phyloP scores from a whole-genome alignment of 345 rosid genomes.

The Fremontodendron californicum region DNA sequence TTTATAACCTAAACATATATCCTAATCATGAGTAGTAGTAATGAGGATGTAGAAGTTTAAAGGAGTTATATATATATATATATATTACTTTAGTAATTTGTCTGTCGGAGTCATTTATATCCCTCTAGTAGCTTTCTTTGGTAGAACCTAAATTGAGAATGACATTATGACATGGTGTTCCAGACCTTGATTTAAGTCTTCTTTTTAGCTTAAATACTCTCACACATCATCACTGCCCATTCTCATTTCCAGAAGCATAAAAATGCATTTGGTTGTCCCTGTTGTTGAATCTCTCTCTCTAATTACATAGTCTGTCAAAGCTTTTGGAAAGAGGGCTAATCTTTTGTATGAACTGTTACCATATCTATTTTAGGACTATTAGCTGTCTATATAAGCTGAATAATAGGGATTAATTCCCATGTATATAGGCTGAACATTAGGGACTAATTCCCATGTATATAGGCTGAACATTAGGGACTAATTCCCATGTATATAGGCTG shows the following conservation, averaged over 20 bases:
- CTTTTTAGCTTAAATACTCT: not conserved
- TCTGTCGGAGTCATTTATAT: not conserved
- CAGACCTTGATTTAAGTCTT: not conserved
- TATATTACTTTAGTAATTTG: not conserved
- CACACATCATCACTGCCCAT: not conserved
- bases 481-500: too few relatives aligned
- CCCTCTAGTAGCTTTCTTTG: not conserved
- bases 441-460: too few relatives aligned
- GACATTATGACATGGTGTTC: not conserved
- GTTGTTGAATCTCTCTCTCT: not conserved
- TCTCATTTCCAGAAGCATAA: not conserved
- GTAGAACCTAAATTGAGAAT: not conserved
- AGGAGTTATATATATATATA: not conserved
- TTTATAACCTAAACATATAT: not conserved
- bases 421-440: too few relatives aligned
- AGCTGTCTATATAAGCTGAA: too few relatives aligned
- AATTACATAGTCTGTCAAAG: not conserved
- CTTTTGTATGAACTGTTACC: too few relatives aligned
- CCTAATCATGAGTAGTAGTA: not conserved
- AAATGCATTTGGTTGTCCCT: not conserved
- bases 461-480: too few relatives aligned
- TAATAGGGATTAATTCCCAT: too few relatives aligned
- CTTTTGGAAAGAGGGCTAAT: not conserved
- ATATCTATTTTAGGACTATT: too few relatives aligned
- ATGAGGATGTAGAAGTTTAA: not conserved